phyloP scores from a whole-genome alignment of 2,329 filamentous ascomycete species.

The Alternaria ethzedia region DNA sequence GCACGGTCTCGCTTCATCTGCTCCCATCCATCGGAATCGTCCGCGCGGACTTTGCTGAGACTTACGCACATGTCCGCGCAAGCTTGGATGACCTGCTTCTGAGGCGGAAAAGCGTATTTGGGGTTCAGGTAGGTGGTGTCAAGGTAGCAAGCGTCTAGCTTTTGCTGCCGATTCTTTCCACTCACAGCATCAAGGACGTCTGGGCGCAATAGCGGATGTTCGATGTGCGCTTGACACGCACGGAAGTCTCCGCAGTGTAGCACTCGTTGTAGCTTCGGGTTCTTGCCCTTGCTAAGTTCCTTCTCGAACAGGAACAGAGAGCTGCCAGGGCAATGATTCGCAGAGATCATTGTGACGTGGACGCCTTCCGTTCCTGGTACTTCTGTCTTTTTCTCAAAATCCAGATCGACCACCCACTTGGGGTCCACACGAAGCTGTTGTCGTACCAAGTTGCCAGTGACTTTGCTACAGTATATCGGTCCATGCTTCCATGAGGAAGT shows the following conservation, averaged over 20 bases:
- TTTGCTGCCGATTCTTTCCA: constrained; percentile 78
- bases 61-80: constrained; percentile 88
- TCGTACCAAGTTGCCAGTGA: constrained; percentile 87
- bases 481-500: constrained; percentile 90
- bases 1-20: constrained; percentile 61
- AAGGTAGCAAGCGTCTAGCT: constrained; percentile 93
- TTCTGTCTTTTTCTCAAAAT: constrained; percentile 81
- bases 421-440: constrained; percentile 85
- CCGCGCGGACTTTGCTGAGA: constrained; percentile 69
- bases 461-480: constrained; percentile 93
- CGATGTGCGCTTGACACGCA: constrained; percentile 82
- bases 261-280: constrained; percentile 73
- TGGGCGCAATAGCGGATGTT: constrained; percentile 81
- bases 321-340: constrained; percentile 96
- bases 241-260: constrained; percentile 96
- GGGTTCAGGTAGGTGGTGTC: constrained; percentile 98
- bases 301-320: constrained; percentile 95
- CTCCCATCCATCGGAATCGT: constrained; percentile 64
- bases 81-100: constrained; percentile 83
- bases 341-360: constrained; percentile 90
- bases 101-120: constrained; percentile 90
- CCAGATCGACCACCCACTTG: constrained; percentile 82
- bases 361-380: constrained; percentile 84
- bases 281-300: constrained; percentile 64
- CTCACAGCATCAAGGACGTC: constrained; percentile 73